Evolutionary conservation across 208 protist species (phyloP), one percentile per base, ranked within the genome.

Genomic region (Leishmania arabica): DNA sequence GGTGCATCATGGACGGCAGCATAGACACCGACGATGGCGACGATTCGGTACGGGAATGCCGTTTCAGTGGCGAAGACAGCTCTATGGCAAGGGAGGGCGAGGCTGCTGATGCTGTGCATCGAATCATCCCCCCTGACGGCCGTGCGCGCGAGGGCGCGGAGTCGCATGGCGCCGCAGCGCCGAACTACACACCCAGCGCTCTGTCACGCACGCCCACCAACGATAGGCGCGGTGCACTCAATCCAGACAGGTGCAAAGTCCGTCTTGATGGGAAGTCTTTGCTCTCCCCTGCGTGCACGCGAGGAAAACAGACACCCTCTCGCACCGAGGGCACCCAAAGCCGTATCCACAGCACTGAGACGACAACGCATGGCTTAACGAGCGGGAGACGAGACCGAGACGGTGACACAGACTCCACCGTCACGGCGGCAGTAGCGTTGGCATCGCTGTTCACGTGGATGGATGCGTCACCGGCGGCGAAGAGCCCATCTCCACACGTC

Each of bases 301-400:
- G 37, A 13, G n/a, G 45, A n/a, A 72, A 72, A 31, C 24, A 53
- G n/a, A n/a, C 19, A 42, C 27, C 68, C 37, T 47, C 8, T 31
- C 27, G 24, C 24, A 11, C 24, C 24, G 42, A 49, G 34, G 21
- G 40, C 40, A 72, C 37, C 68, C 68, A 51, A 4, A 53, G 42
- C 42, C 68, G 21, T 53, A n/a, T n/a, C 3, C 68, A 51, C n/a
- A 75, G 71, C n/a, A 15, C 31, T 3, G 71, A 45, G 49, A 21
- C 49, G 13, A n/a, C 71, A 24, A 7, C 31, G 1, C 71, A 54
- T 31, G 71, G 71, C 71, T 27, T 75, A 37, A 75, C 71, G 49
- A 75, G 71, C 71, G 51, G 71, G 7, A 75, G 71, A 60, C 47
- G 51, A 37, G 71, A 75, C 11, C 49, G n/a, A 54, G n/a, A 60